phyloP scores from a whole-genome alignment of 345 rosid genomes.

The Euclidium syriacum region DNA sequence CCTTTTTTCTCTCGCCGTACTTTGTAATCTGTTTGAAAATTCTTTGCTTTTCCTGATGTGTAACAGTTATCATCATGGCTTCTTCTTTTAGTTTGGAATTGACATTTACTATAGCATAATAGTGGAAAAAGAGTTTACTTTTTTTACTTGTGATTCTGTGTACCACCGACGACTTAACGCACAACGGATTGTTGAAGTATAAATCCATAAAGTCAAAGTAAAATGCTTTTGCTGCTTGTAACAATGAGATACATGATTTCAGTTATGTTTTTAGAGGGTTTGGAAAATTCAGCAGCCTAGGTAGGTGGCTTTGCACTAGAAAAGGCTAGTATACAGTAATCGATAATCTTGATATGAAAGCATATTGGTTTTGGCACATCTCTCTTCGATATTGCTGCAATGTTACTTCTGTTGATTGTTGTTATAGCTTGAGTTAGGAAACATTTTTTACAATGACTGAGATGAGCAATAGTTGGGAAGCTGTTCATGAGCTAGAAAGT shows the following conservation, averaged over 20 bases:
- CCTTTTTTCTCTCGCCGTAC: not conserved
- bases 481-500: not conserved
- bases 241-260: too few species aligned
- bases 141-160: not conserved
- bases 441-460: not conserved
- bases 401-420: not conserved
- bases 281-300: too few species aligned
- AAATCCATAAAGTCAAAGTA: not conserved
- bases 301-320: too few species aligned
- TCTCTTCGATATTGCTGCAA: not conserved
- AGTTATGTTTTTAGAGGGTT: too few species aligned
- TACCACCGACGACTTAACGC: not conserved
- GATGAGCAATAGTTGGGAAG: not conserved
- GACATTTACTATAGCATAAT: not conserved
- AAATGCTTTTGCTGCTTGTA: not conserved
- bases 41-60: not conserved
- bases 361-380: too few species aligned
- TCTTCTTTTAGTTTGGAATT: not conserved
- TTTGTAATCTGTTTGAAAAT: not conserved
- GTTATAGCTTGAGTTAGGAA: not conserved
- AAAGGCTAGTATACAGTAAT: too few species aligned
- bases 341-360: too few species aligned
- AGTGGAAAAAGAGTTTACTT: not conserved
- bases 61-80: not conserved
- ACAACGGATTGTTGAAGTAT: not conserved